Conservation (phyloP, 352 stramenopile genomes). For the Phytophthora vignae region DNA sequence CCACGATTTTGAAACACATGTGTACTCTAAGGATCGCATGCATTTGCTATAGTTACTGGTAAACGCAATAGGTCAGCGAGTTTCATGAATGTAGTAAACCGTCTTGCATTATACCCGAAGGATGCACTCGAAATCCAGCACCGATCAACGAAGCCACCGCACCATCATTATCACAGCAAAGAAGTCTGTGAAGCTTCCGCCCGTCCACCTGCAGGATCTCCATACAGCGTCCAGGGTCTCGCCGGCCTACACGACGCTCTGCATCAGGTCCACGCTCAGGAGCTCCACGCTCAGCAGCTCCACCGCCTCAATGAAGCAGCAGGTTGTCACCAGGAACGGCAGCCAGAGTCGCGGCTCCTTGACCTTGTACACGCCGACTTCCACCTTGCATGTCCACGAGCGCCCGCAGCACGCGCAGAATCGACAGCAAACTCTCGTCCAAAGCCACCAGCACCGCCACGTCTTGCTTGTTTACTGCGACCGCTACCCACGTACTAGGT, state of each 20-base stretch:
- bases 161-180: no score
- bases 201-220: constrained; percentile 12
- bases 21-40: no score
- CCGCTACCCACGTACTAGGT: constrained; percentile 27
- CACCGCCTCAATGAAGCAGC: constrained; percentile 41
- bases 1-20: no score
- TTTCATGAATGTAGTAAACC: no score
- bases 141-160: no score
- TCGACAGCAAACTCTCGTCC: constrained; percentile 36
- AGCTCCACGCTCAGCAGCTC: constrained; percentile 17
- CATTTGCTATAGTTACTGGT: no score
- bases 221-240: constrained; percentile 32
- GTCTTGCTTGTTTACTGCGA: constrained; percentile 14
- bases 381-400: constrained; percentile 24
- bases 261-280: constrained; percentile 31
- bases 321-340: constrained; percentile 46
- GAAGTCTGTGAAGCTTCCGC: background rate
- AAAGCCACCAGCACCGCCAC: constrained; percentile 21
- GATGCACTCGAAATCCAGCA: no score
- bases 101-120: no score
- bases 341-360: constrained; percentile 45
- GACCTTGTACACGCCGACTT: background rate
- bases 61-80: no score
- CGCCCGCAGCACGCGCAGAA: constrained; percentile 34
- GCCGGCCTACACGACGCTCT: constrained; percentile 25